These are phyloP conservation scores for Sporobolomyces phaffii DNA, from an alignment of 768 basidiomycete species.

Conservation along the genomic window DNA sequence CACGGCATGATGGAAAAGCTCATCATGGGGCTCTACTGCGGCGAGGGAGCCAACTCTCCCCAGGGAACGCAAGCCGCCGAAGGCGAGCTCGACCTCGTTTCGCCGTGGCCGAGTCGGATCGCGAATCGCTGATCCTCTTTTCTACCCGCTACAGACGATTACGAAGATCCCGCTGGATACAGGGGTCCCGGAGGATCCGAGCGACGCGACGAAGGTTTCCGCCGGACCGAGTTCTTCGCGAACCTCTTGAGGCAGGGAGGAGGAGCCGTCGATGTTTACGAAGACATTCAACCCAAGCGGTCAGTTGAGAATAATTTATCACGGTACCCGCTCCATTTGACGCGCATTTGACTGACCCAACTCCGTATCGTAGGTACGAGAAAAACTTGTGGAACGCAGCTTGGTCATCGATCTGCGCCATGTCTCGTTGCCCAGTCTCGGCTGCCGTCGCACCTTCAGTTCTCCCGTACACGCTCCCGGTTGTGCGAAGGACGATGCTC, in stretches of 20 bases:
- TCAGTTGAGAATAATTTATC: not conserved
- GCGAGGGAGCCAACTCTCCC: conserved; percentile 23
- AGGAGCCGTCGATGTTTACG: conserved; percentile 10
- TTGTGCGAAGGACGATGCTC: conserved; percentile 24
- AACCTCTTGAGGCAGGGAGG: conserved; percentile 29
- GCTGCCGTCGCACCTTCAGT: conserved; percentile 15
- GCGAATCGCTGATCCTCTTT: not conserved
- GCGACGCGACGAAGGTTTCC: conserved; percentile 18
- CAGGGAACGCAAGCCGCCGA: not conserved
- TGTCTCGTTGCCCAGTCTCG: conserved; percentile 25
- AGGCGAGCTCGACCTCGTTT: not conserved
- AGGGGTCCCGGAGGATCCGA: conserved; percentile 6
- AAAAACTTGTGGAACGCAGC: conserved; percentile 31
- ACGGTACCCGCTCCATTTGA: no score
- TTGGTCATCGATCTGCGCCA: conserved; percentile 27
- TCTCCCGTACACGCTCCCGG: conserved; percentile 32
- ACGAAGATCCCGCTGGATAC: conserved; percentile 32
- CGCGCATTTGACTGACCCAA: no score
- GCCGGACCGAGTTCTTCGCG: conserved; percentile 18
- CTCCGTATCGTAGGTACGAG: conserved; percentile 6
- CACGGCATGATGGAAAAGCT: conserved; percentile 33
- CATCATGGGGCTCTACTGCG: conserved; percentile 31
- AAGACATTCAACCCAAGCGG: conserved; percentile 27
- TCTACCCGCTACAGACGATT: not conserved
- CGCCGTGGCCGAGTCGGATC: not conserved